Conservation (phyloP, 805 yeast species). For the Ascoidea tarda region DNA sequence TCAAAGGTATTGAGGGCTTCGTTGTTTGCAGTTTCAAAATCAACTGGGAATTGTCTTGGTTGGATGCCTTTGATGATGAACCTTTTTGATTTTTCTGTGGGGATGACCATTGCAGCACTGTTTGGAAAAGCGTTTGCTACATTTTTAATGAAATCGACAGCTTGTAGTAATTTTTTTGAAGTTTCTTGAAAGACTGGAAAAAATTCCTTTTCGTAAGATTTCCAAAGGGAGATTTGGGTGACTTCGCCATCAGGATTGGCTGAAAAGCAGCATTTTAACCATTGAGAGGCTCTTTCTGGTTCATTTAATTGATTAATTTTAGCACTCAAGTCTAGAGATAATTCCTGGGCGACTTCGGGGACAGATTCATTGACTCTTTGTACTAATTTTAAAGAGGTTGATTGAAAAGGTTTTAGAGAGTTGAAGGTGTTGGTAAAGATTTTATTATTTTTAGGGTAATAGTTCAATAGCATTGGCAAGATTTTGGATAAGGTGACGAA, state of each 20-base stretch:
- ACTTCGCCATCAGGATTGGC: constrained; percentile 71
- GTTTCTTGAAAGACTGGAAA: constrained; percentile 36
- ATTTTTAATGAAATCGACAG: constrained; percentile 92
- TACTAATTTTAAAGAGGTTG: constrained; percentile 23
- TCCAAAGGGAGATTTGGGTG: constrained; percentile 93
- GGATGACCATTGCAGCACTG: constrained; percentile 87
- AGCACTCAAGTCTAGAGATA: constrained; percentile 40
- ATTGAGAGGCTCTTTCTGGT: constrained; percentile 82
- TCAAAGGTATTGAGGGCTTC: constrained; percentile 3
- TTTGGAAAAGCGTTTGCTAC: constrained; percentile 80
- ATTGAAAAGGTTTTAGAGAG: background rate
- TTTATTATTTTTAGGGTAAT: constrained; percentile 16
- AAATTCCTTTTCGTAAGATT: constrained; percentile 69
- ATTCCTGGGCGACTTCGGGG: constrained; percentile 51
- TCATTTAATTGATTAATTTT: constrained; percentile 57
- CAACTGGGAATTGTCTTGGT: constrained; percentile 56
- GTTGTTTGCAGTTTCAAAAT: constrained; percentile 24
- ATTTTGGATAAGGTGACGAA: constrained; percentile 38
- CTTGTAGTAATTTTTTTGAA: constrained; percentile 57
- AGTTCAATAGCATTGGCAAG: constrained; percentile 43
- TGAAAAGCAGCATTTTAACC: constrained; percentile 89
- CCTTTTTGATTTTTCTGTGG: constrained; percentile 51
- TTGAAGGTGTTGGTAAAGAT: constrained; percentile 1
- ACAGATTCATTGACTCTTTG: constrained; percentile 48
- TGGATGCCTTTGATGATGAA: constrained; percentile 91